phyloP scores from a whole-genome alignment of 495 filamentous ascomycete species.

The Hypoxylon subgilvum region DNA sequence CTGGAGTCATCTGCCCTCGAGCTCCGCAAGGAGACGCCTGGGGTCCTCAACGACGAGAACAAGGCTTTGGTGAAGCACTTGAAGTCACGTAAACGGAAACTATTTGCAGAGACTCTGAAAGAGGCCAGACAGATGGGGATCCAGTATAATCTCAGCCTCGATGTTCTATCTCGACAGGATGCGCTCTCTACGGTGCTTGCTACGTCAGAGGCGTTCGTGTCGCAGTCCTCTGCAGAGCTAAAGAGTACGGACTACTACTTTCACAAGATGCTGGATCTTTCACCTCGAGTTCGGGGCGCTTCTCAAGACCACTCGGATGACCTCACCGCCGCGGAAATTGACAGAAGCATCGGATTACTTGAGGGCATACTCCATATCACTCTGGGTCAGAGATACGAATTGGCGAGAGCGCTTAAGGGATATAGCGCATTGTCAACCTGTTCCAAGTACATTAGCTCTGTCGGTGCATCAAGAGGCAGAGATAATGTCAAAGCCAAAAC shows the following conservation, averaged over 20 bases:
- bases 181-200: conserved; percentile 72
- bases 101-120: conserved; percentile 86
- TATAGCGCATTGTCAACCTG: conserved; percentile 18
- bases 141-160: conserved; percentile 73
- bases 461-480: conserved; percentile 31
- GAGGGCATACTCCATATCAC: conserved; percentile 77
- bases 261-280: conserved; percentile 74
- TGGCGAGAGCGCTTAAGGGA: conserved; percentile 54
- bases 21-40: conserved; percentile 81
- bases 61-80: conserved; percentile 81
- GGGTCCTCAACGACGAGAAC: conserved; percentile 78
- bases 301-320: conserved; percentile 79
- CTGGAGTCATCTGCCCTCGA: conserved; percentile 70
- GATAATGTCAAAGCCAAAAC: conserved; percentile 24
- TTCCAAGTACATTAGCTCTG: conserved; percentile 15
- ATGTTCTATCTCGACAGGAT: conserved; percentile 71
- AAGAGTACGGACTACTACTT: conserved; percentile 62
- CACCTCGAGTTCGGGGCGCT: conserved; percentile 68
- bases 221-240: conserved; percentile 40
- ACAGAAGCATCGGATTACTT: conserved; percentile 76
- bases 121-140: conserved; percentile 86
- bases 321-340: conserved; percentile 75
- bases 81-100: conserved; percentile 86
- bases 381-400: conserved; percentile 67
- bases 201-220: conserved; percentile 54